These are phyloP conservation scores for Kurtzmaniella quercitrusa DNA, from an alignment of 1,139 yeast species.

Conservation along the genomic window DNA sequence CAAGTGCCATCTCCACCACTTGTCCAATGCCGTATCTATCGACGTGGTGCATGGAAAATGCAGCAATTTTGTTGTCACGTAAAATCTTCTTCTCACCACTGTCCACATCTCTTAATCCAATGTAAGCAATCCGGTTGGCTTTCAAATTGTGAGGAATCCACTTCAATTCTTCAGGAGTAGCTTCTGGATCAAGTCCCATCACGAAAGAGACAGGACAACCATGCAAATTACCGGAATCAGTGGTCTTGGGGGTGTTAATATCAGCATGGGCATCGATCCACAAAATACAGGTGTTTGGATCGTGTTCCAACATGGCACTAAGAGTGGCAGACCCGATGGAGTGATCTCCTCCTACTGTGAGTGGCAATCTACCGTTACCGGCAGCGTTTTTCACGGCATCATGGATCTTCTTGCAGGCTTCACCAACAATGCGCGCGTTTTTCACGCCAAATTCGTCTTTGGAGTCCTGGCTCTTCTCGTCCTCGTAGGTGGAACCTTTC, in stretches of 20 bases:
- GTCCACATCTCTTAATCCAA: conserved; percentile 93
- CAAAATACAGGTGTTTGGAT: conserved; percentile 84
- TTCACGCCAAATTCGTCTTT: conserved; percentile 55
- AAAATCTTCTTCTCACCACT: conserved; percentile 75
- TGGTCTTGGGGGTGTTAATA: conserved; percentile 82
- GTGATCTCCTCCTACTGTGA: conserved; percentile 95
- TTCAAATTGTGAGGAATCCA: conserved; percentile 80
- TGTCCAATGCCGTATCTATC: conserved; percentile 91
- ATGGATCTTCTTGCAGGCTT: conserved; percentile 62
- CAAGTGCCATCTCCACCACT: conserved; percentile 89
- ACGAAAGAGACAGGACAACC: conserved; percentile 95
- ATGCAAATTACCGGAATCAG: conserved; percentile 88
- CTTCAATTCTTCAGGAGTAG: conserved; percentile 62
- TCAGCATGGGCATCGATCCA: conserved; percentile 99
- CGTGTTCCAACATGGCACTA: conserved; percentile 70
- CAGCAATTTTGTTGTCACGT: conserved; percentile 68
- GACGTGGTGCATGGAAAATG: conserved; percentile 93
- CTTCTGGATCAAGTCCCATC: conserved; percentile 65
- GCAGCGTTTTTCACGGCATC: conserved; percentile 54
- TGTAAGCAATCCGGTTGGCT: conserved; percentile 76
- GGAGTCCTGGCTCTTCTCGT: conserved; percentile 19
- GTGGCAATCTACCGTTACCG: conserved; percentile 55
- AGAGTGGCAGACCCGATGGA: conserved; percentile 94
- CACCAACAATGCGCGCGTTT: conserved; percentile 74
- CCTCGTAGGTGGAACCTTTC: conserved; percentile 41